Conservation (phyloP, 2,329 filamentous ascomycete species). For the Colletotrichum eremochloae region DNA sequence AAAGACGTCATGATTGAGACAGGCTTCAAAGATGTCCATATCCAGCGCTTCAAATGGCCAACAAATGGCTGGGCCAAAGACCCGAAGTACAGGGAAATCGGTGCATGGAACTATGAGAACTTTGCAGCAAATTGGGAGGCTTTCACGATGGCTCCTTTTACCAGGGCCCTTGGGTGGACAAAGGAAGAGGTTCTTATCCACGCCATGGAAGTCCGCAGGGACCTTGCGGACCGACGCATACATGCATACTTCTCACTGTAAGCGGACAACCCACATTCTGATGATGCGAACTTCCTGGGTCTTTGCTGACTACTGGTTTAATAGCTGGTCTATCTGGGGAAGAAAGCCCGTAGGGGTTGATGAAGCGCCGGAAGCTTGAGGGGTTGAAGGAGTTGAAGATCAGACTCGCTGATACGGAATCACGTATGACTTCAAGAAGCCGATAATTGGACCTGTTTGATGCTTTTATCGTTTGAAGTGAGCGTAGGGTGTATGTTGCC, state of each 20-base stretch:
- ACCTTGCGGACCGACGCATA: conserved; percentile 48
- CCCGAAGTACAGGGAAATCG: neutral
- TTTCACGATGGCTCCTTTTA: conserved; percentile 5
- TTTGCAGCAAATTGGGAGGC: neutral
- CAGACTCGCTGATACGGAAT: no score
- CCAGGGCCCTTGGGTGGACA: conserved; percentile 12
- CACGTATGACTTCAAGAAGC: no score
- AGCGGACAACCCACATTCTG: conserved; percentile 26
- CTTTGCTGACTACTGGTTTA: no score
- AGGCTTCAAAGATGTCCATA: neutral
- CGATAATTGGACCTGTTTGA: no score
- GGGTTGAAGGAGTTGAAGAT: no score
- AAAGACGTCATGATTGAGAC: neutral
- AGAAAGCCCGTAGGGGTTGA: no score
- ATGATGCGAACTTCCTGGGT: no score
- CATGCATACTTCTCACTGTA: conserved; percentile 50
- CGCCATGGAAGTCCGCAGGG: conserved; percentile 48
- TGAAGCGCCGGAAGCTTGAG: no score
- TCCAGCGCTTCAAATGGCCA: conserved; percentile 19
- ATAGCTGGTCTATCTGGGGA: no score
- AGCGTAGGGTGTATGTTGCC: no score
- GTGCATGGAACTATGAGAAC: conserved; percentile 11
- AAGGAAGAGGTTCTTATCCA: conserved; percentile 49
- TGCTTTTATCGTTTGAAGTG: no score
- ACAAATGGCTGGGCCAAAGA: conserved; percentile 11